Conservation (phyloP, 1,284 basidiomycete species). For the Papiliotrema flavescens region DNA sequence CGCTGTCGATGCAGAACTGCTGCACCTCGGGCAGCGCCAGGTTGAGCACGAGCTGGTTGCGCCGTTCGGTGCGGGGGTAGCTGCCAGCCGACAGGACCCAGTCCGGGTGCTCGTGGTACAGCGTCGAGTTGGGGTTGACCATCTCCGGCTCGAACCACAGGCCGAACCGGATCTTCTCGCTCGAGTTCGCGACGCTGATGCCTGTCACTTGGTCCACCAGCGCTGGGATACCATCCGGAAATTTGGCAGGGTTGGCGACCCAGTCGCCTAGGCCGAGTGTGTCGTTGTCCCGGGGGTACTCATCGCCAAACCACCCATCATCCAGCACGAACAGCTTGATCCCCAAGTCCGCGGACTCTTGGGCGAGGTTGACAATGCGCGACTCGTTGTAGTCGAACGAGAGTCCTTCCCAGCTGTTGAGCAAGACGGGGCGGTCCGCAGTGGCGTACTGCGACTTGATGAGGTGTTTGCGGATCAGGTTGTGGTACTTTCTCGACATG, state of each 20-base stretch:
- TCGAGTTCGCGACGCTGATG: not conserved
- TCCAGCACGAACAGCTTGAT: conserved; percentile 39
- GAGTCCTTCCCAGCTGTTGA: conserved; percentile 41
- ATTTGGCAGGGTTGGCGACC: conserved; percentile 26
- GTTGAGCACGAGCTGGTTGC: conserved; percentile 36
- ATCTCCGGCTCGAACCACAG: conserved; percentile 43
- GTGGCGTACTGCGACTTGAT: conserved; percentile 11
- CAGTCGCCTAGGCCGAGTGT: conserved; percentile 33
- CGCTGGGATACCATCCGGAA: conserved; percentile 22
- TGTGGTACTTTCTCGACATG: conserved; percentile 26
- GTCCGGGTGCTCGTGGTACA: conserved; percentile 34
- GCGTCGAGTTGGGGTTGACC: conserved; percentile 31
- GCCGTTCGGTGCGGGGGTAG: conserved; percentile 19
- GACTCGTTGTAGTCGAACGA: conserved; percentile 33
- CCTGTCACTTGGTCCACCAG: conserved; percentile 19
- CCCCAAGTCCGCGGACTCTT: conserved; percentile 20
- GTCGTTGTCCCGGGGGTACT: conserved; percentile 26
- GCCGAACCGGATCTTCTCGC: conserved; percentile 23
- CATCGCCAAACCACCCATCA: conserved; percentile 40
- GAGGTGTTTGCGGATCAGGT: conserved; percentile 29
- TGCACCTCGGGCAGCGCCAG: conserved; percentile 25
- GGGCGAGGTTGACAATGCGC: conserved; percentile 21
- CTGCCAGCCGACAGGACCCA: conserved; percentile 27
- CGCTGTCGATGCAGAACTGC: conserved; percentile 27
- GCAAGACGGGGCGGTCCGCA: conserved; percentile 21